Base-by-base conservation (phyloP, 352 stramenopile species). In the Phytopythium delawarense region DNA sequence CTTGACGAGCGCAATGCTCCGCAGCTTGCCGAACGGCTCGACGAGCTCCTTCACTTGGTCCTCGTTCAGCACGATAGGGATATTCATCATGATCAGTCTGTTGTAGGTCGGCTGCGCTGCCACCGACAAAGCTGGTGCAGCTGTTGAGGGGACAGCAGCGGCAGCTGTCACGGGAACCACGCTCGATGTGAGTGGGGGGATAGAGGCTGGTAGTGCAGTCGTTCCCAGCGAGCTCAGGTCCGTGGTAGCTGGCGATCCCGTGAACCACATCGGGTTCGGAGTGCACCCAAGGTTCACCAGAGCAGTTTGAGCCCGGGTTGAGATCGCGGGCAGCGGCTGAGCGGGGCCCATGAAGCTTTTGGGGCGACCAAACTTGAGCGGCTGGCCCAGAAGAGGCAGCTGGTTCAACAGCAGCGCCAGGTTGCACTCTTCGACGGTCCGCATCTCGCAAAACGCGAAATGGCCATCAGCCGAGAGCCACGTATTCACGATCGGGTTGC, bases 361-460 rank as follows among this genome's bases (percentile, higher is more conserved):
- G 2, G 87, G 87, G 9, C 87, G 79, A 21, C 87, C 87, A 76
- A 96, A 94, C 71, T 96, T 96, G 34, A 96, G 71, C 13, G 87
- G 87, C 40, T 92, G 83, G 2, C 85, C 85, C 12, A 94, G 70
- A 57, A 96, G 63, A 18, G 81, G 79, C 1, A 96, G 61, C 46
- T 94, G 85, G 60, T 96, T 96, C 25, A 96, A 57, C 50, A 96
- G 72, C 35, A 96, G 64, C 35, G 87, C 87, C 49, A 96, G 72
- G 61, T 92, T 96, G 58, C 85, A 94, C 66, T 96, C 87, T 48
- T 96, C 87, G 1, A 92, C 80, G 0, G 83, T 84, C 7, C 87
- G 81, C 87, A 96, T 96, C 65, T 96, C 87, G 39, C 85, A 94
- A 50, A 96, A 96, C 1, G 87, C 87, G 58, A 94, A 96, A 37